Evolutionary conservation across 805 yeast genomes (phyloP), one percentile per base, ranked within the genome.

Genomic region (Candida chilensis): DNA sequence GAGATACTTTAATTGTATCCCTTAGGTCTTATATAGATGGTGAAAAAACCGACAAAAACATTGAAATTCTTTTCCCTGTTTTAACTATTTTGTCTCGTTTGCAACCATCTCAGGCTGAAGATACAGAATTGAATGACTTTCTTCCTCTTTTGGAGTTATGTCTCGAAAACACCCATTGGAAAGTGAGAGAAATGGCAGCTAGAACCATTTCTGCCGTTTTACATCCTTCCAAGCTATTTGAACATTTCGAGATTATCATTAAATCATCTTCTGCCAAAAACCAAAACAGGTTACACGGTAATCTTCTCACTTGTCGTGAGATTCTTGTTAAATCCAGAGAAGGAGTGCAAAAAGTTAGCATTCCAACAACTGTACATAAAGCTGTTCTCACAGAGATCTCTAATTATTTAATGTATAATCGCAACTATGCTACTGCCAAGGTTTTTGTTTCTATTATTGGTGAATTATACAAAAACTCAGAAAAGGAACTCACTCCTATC

Each of bases 101-200:
- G 32, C 79, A 79, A 32, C 71, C 75, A 5, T 71, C 78, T 0
- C 66, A 71, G 3, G 74, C 72, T 0, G 66, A 67, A 34, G 60
- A 57, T 27, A 14, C 17, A 15, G 78, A 74, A 0, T 46, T 81
- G 29, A 54, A 52, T 5, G 72, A 60, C 5, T 80, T 86, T 42
- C 54, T 60, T 28, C 64, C 66, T 0, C 48, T 69, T 14, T 53
- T 84, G 11, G 40, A 59, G 16, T 31, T 43, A 13, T 66, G 79
- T 37, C 54, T 88, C 18, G 57, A 58, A 1, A 70, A 74, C 35
- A 52, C 52, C 26, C 59, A 66, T 32, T 90, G 95, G 95, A 86
- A 86, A 42, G 67, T 92, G 6, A 67, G 98, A 37, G 96, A 88
- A 45, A 71, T 84, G 72, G 82, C 95, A 1, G 84, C 95, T 0